These are phyloP conservation scores for Psidium guajava DNA, from an alignment of 345 rosid genomes.

Conservation along the genomic window DNA sequence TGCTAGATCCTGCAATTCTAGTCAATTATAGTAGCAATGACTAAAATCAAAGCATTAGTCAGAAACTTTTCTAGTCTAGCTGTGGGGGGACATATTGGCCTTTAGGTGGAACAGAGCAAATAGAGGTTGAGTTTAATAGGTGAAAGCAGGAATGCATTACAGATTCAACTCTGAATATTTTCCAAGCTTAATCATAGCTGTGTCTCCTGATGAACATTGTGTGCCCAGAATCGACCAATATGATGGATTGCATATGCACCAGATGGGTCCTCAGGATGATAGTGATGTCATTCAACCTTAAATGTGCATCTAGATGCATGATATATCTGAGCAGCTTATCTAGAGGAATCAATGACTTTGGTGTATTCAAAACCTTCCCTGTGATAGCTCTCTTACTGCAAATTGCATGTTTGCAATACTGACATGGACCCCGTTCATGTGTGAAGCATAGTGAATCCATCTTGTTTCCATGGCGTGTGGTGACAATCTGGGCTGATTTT, in stretches of 20 bases:
- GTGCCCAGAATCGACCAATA: not conserved
- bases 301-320: not conserved
- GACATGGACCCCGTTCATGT: not conserved
- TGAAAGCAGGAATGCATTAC: not conserved
- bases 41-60: not conserved
- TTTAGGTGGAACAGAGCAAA: not conserved
- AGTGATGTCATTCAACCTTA: not conserved
- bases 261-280: not conserved
- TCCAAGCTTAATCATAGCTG: not conserved
- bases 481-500: not conserved
- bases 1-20: not conserved
- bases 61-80: not conserved
- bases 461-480: not conserved
- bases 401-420: not conserved
- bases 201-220: not conserved
- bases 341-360: not conserved
- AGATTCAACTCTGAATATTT: not conserved
- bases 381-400: not conserved
- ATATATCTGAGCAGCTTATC: not conserved
- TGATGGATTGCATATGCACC: not conserved
- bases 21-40: not conserved
- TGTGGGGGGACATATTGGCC: not conserved
- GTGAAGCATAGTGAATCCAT: not conserved
- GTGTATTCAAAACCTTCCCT: not conserved
- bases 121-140: not conserved